Evolutionary conservation across 352 stramenopile genomes (phyloP).

Genomic region (Halophytophthora polymorphica): DNA sequence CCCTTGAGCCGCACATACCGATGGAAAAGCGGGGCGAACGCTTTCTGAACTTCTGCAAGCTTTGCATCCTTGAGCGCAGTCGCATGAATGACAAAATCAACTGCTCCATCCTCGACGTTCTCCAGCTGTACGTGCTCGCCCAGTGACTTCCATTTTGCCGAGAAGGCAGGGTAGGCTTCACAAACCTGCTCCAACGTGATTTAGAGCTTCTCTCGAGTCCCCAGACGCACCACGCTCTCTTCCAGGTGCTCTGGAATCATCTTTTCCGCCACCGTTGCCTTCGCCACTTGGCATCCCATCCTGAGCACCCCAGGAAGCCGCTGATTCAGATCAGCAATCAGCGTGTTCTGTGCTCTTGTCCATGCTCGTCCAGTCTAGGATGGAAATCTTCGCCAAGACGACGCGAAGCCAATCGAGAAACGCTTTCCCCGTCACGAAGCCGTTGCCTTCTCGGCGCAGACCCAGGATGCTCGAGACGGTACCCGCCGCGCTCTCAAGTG

Average conservation of each 20-base stretch:
- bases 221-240: slow-evolving; percentile 16
- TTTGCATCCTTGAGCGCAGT: slow-evolving; percentile 6
- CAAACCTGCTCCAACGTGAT: slow-evolving; percentile 26
- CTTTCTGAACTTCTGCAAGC: slow-evolving; percentile 2
- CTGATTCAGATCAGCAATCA: slow-evolving; percentile 29
- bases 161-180: slow-evolving; percentile 20
- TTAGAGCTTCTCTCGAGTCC: slow-evolving; percentile 9
- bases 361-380: slow-evolving; percentile 77
- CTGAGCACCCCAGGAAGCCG: slow-evolving; percentile 39
- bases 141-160: slow-evolving; percentile 25
- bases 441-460: slow-evolving; percentile 8
- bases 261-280: neutral
- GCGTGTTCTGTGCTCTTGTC: slow-evolving; percentile 56
- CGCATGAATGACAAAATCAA: slow-evolving; percentile 39
- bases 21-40: slow-evolving; percentile 4
- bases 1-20: slow-evolving; percentile 2
- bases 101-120: slow-evolving; percentile 21
- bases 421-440: slow-evolving; percentile 43
- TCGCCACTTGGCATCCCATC: slow-evolving; percentile 28
- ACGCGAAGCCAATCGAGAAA: slow-evolving; percentile 76
- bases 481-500: slow-evolving; percentile 41
- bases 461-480: slow-evolving; percentile 23
- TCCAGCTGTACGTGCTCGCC: slow-evolving; percentile 20
- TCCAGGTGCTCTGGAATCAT: slow-evolving; percentile 24
- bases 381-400: slow-evolving; percentile 73